phyloP scores from a whole-genome alignment of 2,329 filamentous ascomycete species.

The Aspergillus pseudonomiae region DNA sequence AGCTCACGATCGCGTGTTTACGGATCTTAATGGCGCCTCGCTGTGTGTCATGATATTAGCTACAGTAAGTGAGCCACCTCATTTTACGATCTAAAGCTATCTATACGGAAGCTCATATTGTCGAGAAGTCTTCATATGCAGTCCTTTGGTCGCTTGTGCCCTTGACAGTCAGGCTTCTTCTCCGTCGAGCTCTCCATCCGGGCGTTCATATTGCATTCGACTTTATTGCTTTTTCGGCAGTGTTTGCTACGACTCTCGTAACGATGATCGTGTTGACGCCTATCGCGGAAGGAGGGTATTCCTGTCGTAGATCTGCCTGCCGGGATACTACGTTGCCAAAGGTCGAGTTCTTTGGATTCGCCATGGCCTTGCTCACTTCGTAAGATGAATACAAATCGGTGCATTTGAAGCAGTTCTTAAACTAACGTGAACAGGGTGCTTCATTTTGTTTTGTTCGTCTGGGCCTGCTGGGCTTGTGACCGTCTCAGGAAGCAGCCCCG shows the following conservation, averaged over 20 bases:
- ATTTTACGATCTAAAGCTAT: neutral
- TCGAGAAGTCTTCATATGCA: neutral
- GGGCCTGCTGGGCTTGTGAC: constrained; percentile 7
- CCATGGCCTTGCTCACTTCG: neutral
- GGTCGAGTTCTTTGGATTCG: neutral
- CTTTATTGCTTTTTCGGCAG: neutral
- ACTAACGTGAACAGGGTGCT: neutral
- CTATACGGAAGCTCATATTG: no score
- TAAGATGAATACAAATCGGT: neutral
- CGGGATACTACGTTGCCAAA: neutral
- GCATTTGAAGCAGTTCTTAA: neutral
- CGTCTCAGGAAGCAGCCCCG: neutral
- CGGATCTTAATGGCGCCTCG: neutral
- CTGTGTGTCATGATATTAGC: neutral
- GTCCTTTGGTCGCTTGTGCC: neutral
- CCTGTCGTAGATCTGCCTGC: no score
- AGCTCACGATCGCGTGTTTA: neutral
- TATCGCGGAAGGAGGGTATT: neutral
- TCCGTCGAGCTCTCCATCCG: neutral
- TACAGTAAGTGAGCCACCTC: neutral
- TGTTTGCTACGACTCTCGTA: neutral
- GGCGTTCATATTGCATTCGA: constrained; percentile 7
- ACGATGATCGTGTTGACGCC: neutral
- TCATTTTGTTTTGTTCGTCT: constrained; percentile 5
- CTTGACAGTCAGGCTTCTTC: neutral